phyloP scores from a whole-genome alignment of 176 grass and related monocot genomes.

The Triticum timopheevii region DNA sequence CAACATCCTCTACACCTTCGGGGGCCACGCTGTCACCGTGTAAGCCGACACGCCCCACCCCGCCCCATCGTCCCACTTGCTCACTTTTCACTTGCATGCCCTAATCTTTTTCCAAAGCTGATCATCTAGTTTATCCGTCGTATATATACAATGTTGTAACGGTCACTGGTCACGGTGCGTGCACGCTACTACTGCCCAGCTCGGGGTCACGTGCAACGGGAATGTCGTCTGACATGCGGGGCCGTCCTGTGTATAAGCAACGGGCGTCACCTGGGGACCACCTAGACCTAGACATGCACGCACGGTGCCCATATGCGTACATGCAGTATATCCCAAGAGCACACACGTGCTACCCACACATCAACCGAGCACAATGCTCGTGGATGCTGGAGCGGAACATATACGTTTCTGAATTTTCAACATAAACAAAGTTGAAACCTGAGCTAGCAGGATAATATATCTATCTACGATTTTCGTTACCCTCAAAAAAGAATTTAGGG shows the following conservation, averaged over 20 bases:
- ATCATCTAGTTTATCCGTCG: too few relatives aligned
- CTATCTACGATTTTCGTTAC: too few relatives aligned
- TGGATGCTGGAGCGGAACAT: neutral
- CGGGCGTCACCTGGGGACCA: neutral
- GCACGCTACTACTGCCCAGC: neutral
- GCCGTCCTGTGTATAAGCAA: neutral
- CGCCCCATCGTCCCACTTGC: neutral
- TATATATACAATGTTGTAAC: neutral
- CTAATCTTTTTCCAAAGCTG: neutral
- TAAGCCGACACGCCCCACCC: slow-evolving; percentile 39
- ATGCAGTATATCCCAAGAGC: neutral
- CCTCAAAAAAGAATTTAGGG: neutral
- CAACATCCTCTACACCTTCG: slow-evolving; percentile 98
- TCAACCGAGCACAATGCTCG: neutral
- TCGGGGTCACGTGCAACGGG: neutral
- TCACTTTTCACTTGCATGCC: neutral
- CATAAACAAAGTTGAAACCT: neutral
- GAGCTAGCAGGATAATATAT: too few relatives aligned
- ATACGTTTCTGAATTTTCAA: neutral
- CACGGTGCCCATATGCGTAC: neutral
- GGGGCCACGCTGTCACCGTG: slow-evolving; percentile 96
- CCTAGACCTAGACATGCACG: neutral
- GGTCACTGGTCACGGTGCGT: neutral
- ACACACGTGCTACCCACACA: neutral
- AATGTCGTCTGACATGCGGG: neutral